Base-by-base conservation (phyloP, 306 rosid genomes). In the Trifolium fragiferum region DNA sequence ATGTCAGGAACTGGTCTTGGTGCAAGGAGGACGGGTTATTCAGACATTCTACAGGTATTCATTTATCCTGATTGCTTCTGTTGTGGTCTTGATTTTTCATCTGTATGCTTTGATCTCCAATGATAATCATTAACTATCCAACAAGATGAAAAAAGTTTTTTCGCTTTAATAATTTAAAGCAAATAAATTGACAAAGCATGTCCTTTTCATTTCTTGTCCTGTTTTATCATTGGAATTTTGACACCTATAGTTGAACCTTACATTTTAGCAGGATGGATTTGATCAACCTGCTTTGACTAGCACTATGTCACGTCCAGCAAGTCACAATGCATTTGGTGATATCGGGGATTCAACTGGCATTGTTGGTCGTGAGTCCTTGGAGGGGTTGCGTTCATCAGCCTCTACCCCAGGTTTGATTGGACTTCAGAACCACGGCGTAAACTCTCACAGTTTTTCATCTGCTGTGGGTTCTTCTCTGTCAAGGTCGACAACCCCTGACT, bases 21-120 rank as follows among this genome's bases (percentile, higher is more conserved):
- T 79, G 83, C 60, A 50, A 87, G 96, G 76, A 87, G 99, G 76
- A 82, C 82, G 35, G 81, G 95, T 87, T 91, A 84, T 72, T 89
- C 95, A 23, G 95, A 92, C 81, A 88, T 90, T 83, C 72, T 92
- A 74, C 96, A 87, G 97, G 99, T 94, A 85, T 69, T 41, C 49
- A 55, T 68, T 68, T 19, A 23, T 66, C 43, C 43, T 27, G 35
- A 32, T 59, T 70, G 63, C 47, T 44, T 66, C 43, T 32, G 49
- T 73, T 64, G 35, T 68, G 54, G 19, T 78, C 40, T 47, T 43
- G 38, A 71, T 80, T 77, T 76, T 77, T 77, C 54, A 19, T 6
- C 49, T n/a, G 62, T 58, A 12, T 68, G 62, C 44, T 73, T 76
- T 57, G 37, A 7, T 62, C 7, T 67, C 75, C 59, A 43, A 8